Base-by-base conservation (phyloP, 2,329 filamentous ascomycete genomes). In the Erysiphe pulchra region DNA sequence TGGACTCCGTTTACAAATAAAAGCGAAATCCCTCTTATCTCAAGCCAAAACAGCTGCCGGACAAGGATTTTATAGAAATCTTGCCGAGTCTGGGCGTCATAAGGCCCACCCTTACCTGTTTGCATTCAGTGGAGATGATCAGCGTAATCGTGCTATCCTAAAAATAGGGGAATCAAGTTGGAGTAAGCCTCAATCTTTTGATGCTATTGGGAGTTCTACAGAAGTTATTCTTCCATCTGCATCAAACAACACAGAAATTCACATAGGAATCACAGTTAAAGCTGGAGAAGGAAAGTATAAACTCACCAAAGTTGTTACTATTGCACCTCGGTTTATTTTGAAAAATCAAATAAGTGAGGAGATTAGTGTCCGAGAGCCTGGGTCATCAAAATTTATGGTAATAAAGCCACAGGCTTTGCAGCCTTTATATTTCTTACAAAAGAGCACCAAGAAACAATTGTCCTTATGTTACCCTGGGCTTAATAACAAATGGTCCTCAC, bases 181-280 rank as follows among this genome's bases (percentile, higher is more conserved):
- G 92, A 95, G 90, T 63, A 93, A 90, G 58, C 84, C 87, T 0
- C 87, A 95, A 59, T 94, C 84, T 69, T 93, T 98, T 55, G 92
- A 98, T 57, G 90, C 90, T 17, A 90, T 98, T 51, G 90, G 90
- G 31, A 95, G 87, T 55, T 85, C 80, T 0, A 79, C 84, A 14
- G 86, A 94, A 54, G 81, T 93, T 33, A 73, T 90, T 32, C 68
- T 98, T 32, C 79, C 80, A 44, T 83, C 85, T 0, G 63, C 71
- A 1, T 71, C 70, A 38, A 67, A 71, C 50, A 70, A 68, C 47
- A 77, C 77, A 2, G 90, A 98, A 60, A 86, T 95, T 55, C 85
- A 95, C 55, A 70, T 92, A 7, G 90, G 90, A 42, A 75, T 98
- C 43, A 87, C 79, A 1, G 78, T 98, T 30, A 75, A 82, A 47